Evolutionary conservation across 2,329 filamentous ascomycete species (phyloP), one percentile per base, ranked within the genome.

Genomic region (Botrytis deweyae): DNA sequence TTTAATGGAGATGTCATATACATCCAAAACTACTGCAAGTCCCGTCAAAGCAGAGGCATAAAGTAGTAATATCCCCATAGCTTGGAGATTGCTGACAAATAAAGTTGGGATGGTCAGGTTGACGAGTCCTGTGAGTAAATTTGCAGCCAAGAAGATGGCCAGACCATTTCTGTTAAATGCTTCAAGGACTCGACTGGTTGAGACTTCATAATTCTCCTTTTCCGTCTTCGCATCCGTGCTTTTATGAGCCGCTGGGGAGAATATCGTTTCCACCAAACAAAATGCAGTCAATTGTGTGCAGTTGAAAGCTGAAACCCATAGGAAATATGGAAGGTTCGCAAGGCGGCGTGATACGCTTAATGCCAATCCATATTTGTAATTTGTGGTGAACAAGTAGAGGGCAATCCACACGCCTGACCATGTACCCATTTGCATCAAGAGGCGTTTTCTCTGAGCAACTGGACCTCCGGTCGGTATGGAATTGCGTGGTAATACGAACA

Each of bases 291-390:
- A 85, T 81, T 97, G 94, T n/a, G 88, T 86, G 75, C 89, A 91
- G 84, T 98, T 99, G 86, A 96, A 98, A 4, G 93, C 91, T n/a
- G 91, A 88, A 12, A 97, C 92, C 94, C 95, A 98, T 63, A 97
- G 86, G 62, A 98, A 88, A 81, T 99, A 99, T 0, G 96, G 94
- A 76, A 98, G 87, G 80, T 99, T 99, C 14, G 95, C 96, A 73
- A 98, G 85, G 0, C 96, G 91, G 33, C 96, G 91, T 9, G 96
- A 98, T 12, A 98, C 94, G 22, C 87, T 87, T 42, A 97, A 86
- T 10, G 90, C 90, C 49, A 94, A 86, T 9, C 94, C 94, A 76
- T 92, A 91, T 18, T 83, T 84, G 80, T 91, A 91, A 78, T 87
- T 88, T 1, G 92, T 94, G 49, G 89, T 87, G 40, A 94, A 78